Evolutionary conservation across 1,139 yeast genomes (phyloP).

Genomic region (Zygotorulaspora mrakii): DNA sequence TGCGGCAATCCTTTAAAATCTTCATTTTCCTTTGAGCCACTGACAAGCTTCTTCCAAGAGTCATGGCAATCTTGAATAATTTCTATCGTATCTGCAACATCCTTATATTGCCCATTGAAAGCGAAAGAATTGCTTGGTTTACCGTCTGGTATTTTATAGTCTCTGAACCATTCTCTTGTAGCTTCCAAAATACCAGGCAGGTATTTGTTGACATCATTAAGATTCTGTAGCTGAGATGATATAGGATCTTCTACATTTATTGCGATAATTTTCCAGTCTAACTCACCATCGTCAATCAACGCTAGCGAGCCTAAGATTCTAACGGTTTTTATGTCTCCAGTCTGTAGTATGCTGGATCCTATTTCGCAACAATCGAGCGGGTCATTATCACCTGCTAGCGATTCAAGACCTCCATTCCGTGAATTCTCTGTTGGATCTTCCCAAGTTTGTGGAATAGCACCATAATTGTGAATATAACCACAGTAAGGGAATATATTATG

Average conservation of each 20-base stretch:
- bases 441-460: conserved; percentile 99
- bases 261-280: conserved; percentile 89
- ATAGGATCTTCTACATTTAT: conserved; percentile 72
- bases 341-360: conserved; percentile 56
- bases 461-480: conserved; percentile 94
- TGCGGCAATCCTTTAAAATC: conserved; percentile 44
- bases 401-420: conserved; percentile 40
- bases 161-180: conserved; percentile 87
- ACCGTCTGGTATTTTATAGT: conserved; percentile 87
- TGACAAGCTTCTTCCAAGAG: conserved; percentile 67
- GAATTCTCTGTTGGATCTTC: conserved; percentile 55
- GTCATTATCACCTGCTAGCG: conserved; percentile 84
- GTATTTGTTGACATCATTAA: conserved; percentile 69
- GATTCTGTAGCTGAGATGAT: conserved; percentile 65
- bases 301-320: conserved; percentile 93
- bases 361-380: conserved; percentile 96
- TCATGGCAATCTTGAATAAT: conserved; percentile 65
- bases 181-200: conserved; percentile 81
- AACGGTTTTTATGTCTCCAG: conserved; percentile 73
- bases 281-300: conserved; percentile 91
- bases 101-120: conserved; percentile 74
- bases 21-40: conserved; percentile 49
- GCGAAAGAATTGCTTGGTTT: conserved; percentile 87
- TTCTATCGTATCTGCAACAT: conserved; percentile 67
- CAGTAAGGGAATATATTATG: conserved; percentile 94